Evolutionary conservation across 345 rosid genomes (phyloP).

Genomic region (Citrus medica): DNA sequence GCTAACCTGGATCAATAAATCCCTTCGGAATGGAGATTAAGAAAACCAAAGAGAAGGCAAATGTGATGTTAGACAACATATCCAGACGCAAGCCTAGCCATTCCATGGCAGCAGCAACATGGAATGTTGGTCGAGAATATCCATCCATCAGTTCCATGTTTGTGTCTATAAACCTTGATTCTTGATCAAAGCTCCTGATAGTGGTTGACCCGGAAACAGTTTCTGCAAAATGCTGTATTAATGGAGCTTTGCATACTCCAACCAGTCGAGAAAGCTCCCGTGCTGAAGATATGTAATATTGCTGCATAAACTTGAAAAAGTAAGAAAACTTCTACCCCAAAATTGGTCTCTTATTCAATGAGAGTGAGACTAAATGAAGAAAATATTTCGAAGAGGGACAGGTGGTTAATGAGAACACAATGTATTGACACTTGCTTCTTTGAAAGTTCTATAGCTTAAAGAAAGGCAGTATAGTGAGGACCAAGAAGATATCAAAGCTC

Average conservation of each 20-base stretch:
- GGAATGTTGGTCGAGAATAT: constrained; percentile 67
- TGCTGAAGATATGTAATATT: constrained; percentile 27
- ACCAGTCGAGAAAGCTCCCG: constrained; percentile 69
- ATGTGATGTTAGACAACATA: neutral
- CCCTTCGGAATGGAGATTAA: neutral
- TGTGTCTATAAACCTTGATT: constrained; percentile 50
- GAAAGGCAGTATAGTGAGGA: neutral
- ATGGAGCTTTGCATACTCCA: constrained; percentile 83
- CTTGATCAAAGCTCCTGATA: constrained; percentile 74
- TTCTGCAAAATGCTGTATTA: constrained; percentile 82
- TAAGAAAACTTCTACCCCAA: constrained; percentile 6
- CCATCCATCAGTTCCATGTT: constrained; percentile 58
- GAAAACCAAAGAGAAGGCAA: neutral
- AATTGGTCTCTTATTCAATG: neutral
- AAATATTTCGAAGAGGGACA: too few relatives aligned
- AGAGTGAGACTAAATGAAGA: neutral
- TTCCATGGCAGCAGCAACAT: constrained; percentile 26
- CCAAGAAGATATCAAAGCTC: too few relatives aligned
- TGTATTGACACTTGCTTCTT: neutral
- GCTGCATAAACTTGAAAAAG: neutral
- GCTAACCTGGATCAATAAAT: neutral
- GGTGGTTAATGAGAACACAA: neutral
- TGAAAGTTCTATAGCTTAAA: neutral
- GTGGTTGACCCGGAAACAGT: constrained; percentile 63
- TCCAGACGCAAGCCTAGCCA: neutral